phyloP scores from a whole-genome alignment of 371 early-diverging fungal species.

The Mucor plumbeus region DNA sequence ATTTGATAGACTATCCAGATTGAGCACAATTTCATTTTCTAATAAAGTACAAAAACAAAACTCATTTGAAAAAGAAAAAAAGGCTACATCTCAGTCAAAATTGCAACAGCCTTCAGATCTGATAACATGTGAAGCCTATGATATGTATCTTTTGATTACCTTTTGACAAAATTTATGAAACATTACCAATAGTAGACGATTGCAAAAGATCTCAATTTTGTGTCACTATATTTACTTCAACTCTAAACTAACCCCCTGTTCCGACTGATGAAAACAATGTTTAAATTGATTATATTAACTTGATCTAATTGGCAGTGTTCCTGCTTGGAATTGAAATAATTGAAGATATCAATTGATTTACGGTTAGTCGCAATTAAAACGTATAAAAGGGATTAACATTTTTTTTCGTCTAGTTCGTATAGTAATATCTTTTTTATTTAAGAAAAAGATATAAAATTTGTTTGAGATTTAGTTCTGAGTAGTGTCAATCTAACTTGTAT shows the following conservation, averaged over 20 bases:
- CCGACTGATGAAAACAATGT: neutral
- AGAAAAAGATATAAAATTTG: neutral
- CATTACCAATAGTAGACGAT: slow-evolving; percentile 28
- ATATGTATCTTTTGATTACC: slow-evolving; percentile 26
- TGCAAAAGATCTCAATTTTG: slow-evolving; percentile 15
- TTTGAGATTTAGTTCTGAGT: neutral
- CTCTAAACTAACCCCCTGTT: slow-evolving; percentile 25
- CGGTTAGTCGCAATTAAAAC: neutral
- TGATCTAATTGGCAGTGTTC: neutral
- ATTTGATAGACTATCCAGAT: slow-evolving; percentile 11
- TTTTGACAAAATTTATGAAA: slow-evolving; percentile 27
- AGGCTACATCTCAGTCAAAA: neutral
- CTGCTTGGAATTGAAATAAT: neutral
- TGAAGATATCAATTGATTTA: neutral
- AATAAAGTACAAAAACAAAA: neutral
- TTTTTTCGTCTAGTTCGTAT: neutral
- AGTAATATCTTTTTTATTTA: neutral
- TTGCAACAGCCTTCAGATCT: neutral
- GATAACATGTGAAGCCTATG: slow-evolving; percentile 15
- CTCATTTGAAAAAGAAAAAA: neutral
- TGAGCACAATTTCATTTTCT: slow-evolving; percentile 15
- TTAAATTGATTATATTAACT: neutral
- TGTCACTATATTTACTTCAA: slow-evolving; percentile 15
- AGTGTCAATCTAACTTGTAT: too few species aligned
- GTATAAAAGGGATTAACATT: neutral